Base-by-base conservation (phyloP, 1,284 basidiomycete species). In the Hortiboletus rubellus region DNA sequence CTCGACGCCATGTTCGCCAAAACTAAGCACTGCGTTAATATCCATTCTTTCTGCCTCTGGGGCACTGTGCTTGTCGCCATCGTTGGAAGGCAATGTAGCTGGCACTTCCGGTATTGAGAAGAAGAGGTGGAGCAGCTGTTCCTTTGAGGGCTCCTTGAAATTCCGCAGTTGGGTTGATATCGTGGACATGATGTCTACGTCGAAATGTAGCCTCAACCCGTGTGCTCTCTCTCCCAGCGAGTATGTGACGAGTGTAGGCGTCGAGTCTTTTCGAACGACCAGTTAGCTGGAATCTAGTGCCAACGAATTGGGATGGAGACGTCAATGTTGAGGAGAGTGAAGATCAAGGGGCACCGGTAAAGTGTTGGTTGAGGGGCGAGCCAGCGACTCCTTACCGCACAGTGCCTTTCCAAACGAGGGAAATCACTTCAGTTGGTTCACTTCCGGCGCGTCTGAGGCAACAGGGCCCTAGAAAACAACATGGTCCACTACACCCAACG, bases 131-230 rank as follows among this genome's bases (percentile, higher is more conserved):
- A 86, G 87, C 51, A 87, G 76, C 71, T 96, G 87, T 59, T 95
- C 92, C 74, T 87, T 93, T 8, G 89, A 89, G 50, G 92, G 92
- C 74, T 96, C 94, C 77, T 91, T 92, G 81, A 94, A 94, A 67
- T 89, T 85, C 59, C 93, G 86, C 48, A 96, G 83, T 62, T 93
- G 89, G 6, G 92, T 89, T 49, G 87, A 90, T 68, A 92, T 92
- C 49, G 84, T 88, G 50, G 87, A 78, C 89, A 91, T 91, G 56
- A 51, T 56, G 53, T n/a, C 43, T 33, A 30, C n/a, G 56, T 46
- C 52, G 22, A 38, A 41, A 48, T 40, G 55, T 37, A 24, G 34
- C 30, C 49, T 50, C 49, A 31, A 43, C 46, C 44, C 34, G 40
- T 17, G 43, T 49, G 24, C 45, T 37, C 45, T 49, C 42, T 49